A percentile compares a stretch with the other conserved stretches of the same genome.
Conservation (phyloP, 2,329 filamentous ascomycete genomes). For the Cytospora piceicola region DNA sequence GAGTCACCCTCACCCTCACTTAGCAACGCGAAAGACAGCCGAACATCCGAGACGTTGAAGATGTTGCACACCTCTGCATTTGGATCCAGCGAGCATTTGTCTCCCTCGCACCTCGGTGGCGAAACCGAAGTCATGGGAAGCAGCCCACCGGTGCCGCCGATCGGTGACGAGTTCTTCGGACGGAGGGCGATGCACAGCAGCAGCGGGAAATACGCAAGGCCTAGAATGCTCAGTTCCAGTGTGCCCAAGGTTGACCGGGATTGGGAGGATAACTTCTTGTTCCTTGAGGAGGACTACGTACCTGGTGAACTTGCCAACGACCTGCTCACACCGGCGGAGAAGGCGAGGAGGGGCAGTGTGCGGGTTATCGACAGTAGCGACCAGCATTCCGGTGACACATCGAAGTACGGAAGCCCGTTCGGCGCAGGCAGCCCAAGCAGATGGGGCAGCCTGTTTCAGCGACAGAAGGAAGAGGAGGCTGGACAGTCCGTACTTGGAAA, state of each 20-base stretch:
- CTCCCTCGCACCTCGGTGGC: constrained; percentile 34
- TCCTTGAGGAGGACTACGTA: constrained; percentile 83
- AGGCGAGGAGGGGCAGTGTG: constrained; percentile 65
- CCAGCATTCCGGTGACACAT: constrained; percentile 49
- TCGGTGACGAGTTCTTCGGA: constrained; percentile 65
- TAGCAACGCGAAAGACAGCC: constrained; percentile 61
- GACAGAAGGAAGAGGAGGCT: constrained; percentile 61
- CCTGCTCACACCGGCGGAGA: constrained; percentile 68
- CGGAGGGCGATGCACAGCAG: constrained; percentile 73
- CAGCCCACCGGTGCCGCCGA: constrained; percentile 57
- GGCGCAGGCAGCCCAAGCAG: constrained; percentile 61
- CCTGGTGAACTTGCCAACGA: constrained; percentile 70
- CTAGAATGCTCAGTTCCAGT: constrained; percentile 71
- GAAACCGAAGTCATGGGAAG: constrained; percentile 47
- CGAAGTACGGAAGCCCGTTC: constrained; percentile 65
- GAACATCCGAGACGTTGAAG: constrained; percentile 67
- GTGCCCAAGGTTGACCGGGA: constrained; percentile 66
- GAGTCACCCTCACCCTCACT: constrained; percentile 82
- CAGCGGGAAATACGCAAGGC: constrained; percentile 60
- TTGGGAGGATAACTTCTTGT: constrained; percentile 72
- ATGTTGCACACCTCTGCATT: constrained; percentile 69
- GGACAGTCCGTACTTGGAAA: constrained; percentile 38
- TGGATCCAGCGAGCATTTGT: constrained; percentile 63
- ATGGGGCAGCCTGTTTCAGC: constrained; percentile 64
- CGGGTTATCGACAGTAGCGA: constrained; percentile 50